Base-by-base conservation (phyloP, 306 rosid species). In the Spatholobus suberectus region DNA sequence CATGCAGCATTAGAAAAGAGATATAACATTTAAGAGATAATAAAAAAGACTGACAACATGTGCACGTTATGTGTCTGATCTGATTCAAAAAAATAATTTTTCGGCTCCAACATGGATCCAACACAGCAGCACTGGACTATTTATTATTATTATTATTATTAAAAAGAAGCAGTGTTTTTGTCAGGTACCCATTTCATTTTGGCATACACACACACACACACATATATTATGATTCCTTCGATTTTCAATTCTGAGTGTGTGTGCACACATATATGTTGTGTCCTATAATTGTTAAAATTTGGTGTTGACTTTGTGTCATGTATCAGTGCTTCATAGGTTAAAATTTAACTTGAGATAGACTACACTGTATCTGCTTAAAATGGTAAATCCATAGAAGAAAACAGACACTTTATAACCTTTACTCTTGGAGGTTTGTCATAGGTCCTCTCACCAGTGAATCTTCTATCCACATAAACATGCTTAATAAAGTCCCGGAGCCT, bases 401-500 rank as follows among this genome's bases (percentile, higher is more conserved):
- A 58, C 21, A 37, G 47, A 68, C 62, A 75, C 75, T 85, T 87
- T 81, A 91, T 91, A 85, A 69, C 81, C 91, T 89, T 92, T 29
- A 3, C 87, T 86, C 90, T 90, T 6, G 91, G 96, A 67, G 98
- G 91, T 84, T 88, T 93, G 85, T 93, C 99, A 79, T 7, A 35
- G 79, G 80, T 88, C 89, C 85, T 91, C 74, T 92, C 97, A 23
- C 94, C 91, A 5, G 87, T 84, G 81, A 89, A 96, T 84, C 92
- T 91, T 85, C 92, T 89, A 84, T 96, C 98, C 85, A 86, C 96
- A 21, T 92, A 96, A 80, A 92, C 94, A 83, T 90, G 94, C 88
- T 90, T 96, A 78, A 96, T 90, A 76, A 96, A 96, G 81, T 87
- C 92, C 63, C 99, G 86, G 55, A 96, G 98, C 81, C 91, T 91